Evolutionary conservation across 2,329 filamentous ascomycete species (phyloP), one percentile per base, ranked within the genome.

Genomic region (Fusarium lyarnte): DNA sequence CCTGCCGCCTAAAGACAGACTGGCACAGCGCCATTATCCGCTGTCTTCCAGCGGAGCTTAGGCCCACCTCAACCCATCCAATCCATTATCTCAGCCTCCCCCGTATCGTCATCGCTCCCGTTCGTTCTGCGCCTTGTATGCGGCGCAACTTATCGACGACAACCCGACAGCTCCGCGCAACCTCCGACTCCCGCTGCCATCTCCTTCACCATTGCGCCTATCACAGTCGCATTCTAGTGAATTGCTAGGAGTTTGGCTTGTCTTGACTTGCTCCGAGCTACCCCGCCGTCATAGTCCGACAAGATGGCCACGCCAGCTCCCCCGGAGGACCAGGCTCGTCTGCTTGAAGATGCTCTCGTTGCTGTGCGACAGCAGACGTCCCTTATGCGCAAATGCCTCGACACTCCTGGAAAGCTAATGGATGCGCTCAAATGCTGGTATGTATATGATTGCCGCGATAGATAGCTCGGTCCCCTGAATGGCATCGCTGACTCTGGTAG

Each of bases 341-440:
- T 99, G 86, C 92, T 99, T 77, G 96, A 99, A 86, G 96, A 99
- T 92, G 96, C 97, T 79, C 87, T 98, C 84, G 90, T 93, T 70
- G 95, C 97, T 58, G 97, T 99, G 84, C 94, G 95, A 85, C 95
- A 98, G 85, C 97, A 99, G 89, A 96, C 95, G 66, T 90, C 91
- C 79, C 89, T 97, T 81, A 99, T 99, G 96, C 94, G 95, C 85
- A 95, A 97, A 86, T 98, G 95, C 79, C 89, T 99, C 69, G 97
- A 99, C 82, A 97, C 94, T 14, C 95, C 96, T 11, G 95, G 96
- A 74, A 99, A 99, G 89, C 91, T 99, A 75, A 99, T 99, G 96
- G 96, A 99, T 87, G 96, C 96, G 78, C 90, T 99, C 79, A 99
- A 99, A 86, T 98, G 95, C 93, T 97, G 95, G 96, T 98, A 89